Evolutionary conservation across 2,329 filamentous ascomycete species (phyloP).

Genomic region (Diaporthe humulicola): DNA sequence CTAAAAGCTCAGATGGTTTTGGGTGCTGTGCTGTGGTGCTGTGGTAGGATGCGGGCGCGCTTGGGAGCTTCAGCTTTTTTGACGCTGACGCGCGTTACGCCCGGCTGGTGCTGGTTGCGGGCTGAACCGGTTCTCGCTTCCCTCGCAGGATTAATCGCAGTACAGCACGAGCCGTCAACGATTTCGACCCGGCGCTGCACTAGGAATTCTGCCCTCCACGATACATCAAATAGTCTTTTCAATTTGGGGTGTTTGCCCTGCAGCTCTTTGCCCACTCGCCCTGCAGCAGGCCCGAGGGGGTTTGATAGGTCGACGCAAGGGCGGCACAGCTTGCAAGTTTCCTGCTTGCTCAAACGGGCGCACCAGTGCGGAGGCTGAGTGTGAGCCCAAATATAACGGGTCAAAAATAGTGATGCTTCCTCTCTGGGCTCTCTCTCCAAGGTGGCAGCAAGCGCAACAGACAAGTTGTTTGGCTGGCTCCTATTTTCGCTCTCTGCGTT

Average conservation of each 20-base stretch:
- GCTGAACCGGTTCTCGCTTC: constrained; percentile 6
- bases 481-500: background rate
- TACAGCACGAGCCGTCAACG: background rate
- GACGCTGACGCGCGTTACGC: constrained; percentile 61
- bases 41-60: constrained; percentile 43
- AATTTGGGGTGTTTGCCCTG: constrained; percentile 30
- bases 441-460: constrained; percentile 7
- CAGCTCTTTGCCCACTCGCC: constrained; percentile 32
- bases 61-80: constrained; percentile 44
- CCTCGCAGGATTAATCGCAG: constrained; percentile 21
- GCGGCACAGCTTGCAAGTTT: constrained; percentile 15
- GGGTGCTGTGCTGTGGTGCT: constrained; percentile 29
- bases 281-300: constrained; percentile 32
- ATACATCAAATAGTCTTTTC: background rate
- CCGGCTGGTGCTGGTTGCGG: constrained; percentile 40
- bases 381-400: background rate
- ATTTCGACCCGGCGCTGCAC: background rate
- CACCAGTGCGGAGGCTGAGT: constrained; percentile 6
- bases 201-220: background rate
- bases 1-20: constrained; percentile 33
- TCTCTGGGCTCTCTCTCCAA: constrained; percentile 6
- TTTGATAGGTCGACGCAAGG: constrained; percentile 27
- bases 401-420: background rate
- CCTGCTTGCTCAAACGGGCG: constrained; percentile 17
- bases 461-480: background rate